These are phyloP conservation scores for Pyricularia sp. DNA, from an alignment of 2,329 filamentous ascomycete genomes.

Conservation along the genomic window DNA sequence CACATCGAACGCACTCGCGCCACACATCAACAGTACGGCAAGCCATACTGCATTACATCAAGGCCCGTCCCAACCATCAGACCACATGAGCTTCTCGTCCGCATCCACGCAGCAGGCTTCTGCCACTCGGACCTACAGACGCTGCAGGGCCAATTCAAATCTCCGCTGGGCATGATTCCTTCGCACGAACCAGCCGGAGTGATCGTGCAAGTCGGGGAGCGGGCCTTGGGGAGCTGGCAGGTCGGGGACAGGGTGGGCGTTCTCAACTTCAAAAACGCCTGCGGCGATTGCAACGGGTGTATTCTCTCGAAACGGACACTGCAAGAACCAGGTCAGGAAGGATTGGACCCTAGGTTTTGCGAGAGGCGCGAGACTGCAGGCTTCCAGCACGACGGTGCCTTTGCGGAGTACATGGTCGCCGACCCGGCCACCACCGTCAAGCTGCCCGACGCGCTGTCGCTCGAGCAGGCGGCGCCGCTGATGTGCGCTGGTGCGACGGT, in stretches of 20 bases:
- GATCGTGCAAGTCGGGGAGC: conserved; percentile 17
- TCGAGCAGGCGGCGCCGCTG: conserved; percentile 52
- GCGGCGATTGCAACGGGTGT: conserved; percentile 19
- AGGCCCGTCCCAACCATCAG: conserved; percentile 14
- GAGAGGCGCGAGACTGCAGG: conserved; percentile 21
- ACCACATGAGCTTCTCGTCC: conserved; percentile 20
- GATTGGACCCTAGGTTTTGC: conserved; percentile 21
- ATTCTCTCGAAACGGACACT: conserved; percentile 6
- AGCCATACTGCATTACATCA: conserved; percentile 17
- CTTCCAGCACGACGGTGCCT: conserved; percentile 23
- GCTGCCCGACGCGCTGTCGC: conserved; percentile 42
- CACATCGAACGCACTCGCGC: not conserved
- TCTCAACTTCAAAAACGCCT: conserved; percentile 24
- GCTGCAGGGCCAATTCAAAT: conserved; percentile 20
- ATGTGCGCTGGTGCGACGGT: conserved; percentile 40
- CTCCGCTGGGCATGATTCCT: conserved; percentile 19
- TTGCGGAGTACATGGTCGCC: conserved; percentile 23
- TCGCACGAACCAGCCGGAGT: conserved; percentile 27
- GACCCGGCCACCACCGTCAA: conserved; percentile 33
- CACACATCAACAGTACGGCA: conserved; percentile 16
- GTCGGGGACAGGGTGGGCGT: conserved; percentile 25
- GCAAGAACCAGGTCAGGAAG: conserved; percentile 6
- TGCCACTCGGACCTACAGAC: conserved; percentile 28
- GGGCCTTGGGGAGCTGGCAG: conserved; percentile 14
- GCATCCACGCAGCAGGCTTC: conserved; percentile 24